These are phyloP conservation scores for Akanthomyces muscarius DNA, from an alignment of 2,329 filamentous ascomycete species.

Conservation along the genomic window DNA sequence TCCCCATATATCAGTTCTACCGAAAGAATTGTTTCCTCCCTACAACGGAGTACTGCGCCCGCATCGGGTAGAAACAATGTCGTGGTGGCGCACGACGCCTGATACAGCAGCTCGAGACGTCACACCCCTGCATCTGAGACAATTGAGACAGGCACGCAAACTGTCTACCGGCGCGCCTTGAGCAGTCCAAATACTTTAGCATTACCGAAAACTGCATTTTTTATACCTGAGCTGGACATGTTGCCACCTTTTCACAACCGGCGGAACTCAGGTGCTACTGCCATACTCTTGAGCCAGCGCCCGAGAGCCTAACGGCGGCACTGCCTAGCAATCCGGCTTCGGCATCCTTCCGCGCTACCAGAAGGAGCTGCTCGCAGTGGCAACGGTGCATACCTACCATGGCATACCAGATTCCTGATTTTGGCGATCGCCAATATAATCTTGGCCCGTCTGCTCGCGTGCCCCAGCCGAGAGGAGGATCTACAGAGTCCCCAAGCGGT, in stretches of 20 bases:
- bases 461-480: not conserved
- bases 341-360: not conserved
- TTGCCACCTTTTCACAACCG: not conserved
- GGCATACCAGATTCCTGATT: conserved; percentile 6
- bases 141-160: conserved; percentile 7
- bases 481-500: conserved; percentile 3
- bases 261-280: conserved; percentile 1
- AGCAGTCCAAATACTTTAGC: not conserved
- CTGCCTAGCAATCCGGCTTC: not conserved
- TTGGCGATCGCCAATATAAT: conserved; percentile 2
- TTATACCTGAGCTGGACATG: not conserved
- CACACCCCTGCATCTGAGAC: conserved; percentile 15
- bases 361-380: conserved; percentile 6
- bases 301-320: not conserved
- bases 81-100: not conserved
- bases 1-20: too few species aligned
- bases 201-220: not conserved
- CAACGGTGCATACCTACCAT: conserved; percentile 1
- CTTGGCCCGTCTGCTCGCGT: conserved; percentile 8
- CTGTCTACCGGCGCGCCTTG: not conserved
- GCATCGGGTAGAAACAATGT: not conserved
- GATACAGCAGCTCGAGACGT: conserved; percentile 10
- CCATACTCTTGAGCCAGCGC: not conserved
- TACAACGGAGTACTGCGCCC: too few species aligned
- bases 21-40: too few species aligned